Percentiles rank a stretch among this genome's conserved stretches.
These are phyloP conservation scores for Paradendryphiella salina DNA, from an alignment of 2,329 filamentous ascomycete species.

Conservation along the genomic window DNA sequence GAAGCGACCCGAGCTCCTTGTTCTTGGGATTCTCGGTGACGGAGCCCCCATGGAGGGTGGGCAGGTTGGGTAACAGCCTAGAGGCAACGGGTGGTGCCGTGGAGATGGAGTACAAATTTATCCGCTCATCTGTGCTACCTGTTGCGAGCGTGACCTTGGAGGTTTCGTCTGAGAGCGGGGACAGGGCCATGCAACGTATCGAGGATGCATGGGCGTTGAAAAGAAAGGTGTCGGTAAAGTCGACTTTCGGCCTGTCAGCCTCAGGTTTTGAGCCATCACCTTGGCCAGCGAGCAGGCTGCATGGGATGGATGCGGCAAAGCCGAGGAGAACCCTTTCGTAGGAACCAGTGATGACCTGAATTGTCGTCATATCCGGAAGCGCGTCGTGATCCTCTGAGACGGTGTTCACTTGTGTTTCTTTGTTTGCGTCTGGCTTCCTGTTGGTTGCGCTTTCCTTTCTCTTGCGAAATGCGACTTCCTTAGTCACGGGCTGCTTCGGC, in stretches of 20 bases:
- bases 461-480: slow-evolving; percentile 19
- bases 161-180: slow-evolving; percentile 66
- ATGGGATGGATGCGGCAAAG: slow-evolving; percentile 72
- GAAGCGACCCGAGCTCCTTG: slow-evolving; percentile 80
- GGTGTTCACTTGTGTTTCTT: slow-evolving; percentile 14
- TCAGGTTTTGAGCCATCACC: slow-evolving; percentile 22
- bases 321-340: slow-evolving; percentile 94
- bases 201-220: slow-evolving; percentile 92
- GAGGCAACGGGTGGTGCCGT: slow-evolving; percentile 58
- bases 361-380: slow-evolving; percentile 45
- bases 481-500: slow-evolving; percentile 23
- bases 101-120: slow-evolving; percentile 92
- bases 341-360: slow-evolving; percentile 90
- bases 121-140: slow-evolving; percentile 88
- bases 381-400: slow-evolving; percentile 10
- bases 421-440: slow-evolving; percentile 21
- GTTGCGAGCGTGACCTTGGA: slow-evolving; percentile 89
- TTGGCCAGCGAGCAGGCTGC: slow-evolving; percentile 35
- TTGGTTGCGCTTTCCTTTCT: slow-evolving; percentile 25
- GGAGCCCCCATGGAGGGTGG: slow-evolving; percentile 69
- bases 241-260: slow-evolving; percentile 48
- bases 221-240: slow-evolving; percentile 90
- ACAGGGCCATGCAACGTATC: slow-evolving; percentile 85
- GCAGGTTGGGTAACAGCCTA: slow-evolving; percentile 62
- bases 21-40: slow-evolving; percentile 86